Evolutionary conservation across 352 stramenopile genomes (phyloP), one percentile per base, ranked within the genome.

Genomic region (Pythium vanterpoolii): DNA sequence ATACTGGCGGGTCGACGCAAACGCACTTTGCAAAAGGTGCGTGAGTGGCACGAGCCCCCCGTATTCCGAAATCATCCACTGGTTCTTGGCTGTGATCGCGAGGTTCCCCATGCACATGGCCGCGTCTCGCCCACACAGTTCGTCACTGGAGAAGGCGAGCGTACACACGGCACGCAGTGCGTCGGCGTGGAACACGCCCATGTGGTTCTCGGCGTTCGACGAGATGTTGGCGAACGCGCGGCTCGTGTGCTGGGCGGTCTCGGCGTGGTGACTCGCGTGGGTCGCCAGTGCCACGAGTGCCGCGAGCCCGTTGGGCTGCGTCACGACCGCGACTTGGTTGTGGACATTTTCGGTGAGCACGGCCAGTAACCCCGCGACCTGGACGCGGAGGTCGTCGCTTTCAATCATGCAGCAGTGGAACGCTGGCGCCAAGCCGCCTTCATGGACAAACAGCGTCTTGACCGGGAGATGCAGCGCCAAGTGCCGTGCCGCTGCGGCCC

Each of bases 41-140:
- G 96, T 79, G 1, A 98, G 77, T 4, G 87, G 82, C 21, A 68
- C 57, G 14, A 98, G 79, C 0, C 85, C 94, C 18, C 91, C 93
- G n/a, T 92, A 67, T 48, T 91, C 74, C 13, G 84, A 79, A 61
- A 98, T 96, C 52, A 89, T 74, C 7, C 82, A 61, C 65, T 98
- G 95, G 62, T 95, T 98, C 58, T 96, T 86, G 23, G 78, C 45
- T 6, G 85, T 95, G 26, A 97, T 85, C 1, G 96, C 89, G 59
- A 99, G 60, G 65, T 99, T 99, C 28, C 90, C 91, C 18, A 98
- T 77, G 33, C 93, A 88, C 66, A 98, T 92, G 0, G 93, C 85
- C 11, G 89, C 89, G 66, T 98, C 90, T n/a, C 89, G 80, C 0
- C 87, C 86, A 60, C 90, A 98, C 13, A 83, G 64, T 43, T 98